Percentiles rank a stretch among this genome's conserved stretches.
Evolutionary conservation across 768 basidiomycete species (phyloP).

Genomic region (Psilocybe sp.): DNA sequence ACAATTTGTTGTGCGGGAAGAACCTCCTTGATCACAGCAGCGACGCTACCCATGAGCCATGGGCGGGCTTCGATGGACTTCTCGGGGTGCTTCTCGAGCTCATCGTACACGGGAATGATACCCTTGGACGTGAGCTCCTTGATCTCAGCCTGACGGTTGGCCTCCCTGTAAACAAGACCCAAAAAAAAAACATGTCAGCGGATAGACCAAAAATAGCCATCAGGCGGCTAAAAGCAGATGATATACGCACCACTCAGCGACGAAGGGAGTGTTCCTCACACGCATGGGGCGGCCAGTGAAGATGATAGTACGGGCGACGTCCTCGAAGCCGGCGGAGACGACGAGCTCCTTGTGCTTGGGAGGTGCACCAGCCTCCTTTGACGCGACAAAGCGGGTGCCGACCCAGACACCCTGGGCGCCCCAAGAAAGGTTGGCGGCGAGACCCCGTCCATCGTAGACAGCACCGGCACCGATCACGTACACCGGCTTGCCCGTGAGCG

Average conservation of each 20-base stretch:
- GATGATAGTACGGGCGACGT: conserved; percentile 82
- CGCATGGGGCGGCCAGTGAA: conserved; percentile 89
- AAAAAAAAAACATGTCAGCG: background rate
- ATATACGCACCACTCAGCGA: conserved; percentile 69
- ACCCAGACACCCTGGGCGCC: conserved; percentile 90
- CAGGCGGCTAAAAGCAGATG: background rate
- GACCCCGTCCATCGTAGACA: conserved; percentile 82
- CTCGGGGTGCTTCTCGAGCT: conserved; percentile 79
- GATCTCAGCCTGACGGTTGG: conserved; percentile 77
- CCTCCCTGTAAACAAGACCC: conserved; percentile 48
- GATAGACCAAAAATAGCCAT: no score
- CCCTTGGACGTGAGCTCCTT: conserved; percentile 79
- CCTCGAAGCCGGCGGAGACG: conserved; percentile 69
- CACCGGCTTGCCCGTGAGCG: conserved; percentile 79
- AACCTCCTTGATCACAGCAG: conserved; percentile 70
- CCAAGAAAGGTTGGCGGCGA: conserved; percentile 86
- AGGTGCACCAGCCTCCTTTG: conserved; percentile 76
- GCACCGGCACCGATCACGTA: conserved; percentile 92
- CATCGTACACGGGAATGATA: conserved; percentile 71
- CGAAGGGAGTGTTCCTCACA: conserved; percentile 80
- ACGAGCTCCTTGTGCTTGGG: conserved; percentile 82
- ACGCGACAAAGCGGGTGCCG: conserved; percentile 85
- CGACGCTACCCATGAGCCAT: conserved; percentile 86
- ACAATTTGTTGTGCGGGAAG: conserved; percentile 82
- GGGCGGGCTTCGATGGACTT: conserved; percentile 62